These are phyloP conservation scores for Paramecium octaurelia DNA, from an alignment of 73 alveolate species.

Conservation along the genomic window DNA sequence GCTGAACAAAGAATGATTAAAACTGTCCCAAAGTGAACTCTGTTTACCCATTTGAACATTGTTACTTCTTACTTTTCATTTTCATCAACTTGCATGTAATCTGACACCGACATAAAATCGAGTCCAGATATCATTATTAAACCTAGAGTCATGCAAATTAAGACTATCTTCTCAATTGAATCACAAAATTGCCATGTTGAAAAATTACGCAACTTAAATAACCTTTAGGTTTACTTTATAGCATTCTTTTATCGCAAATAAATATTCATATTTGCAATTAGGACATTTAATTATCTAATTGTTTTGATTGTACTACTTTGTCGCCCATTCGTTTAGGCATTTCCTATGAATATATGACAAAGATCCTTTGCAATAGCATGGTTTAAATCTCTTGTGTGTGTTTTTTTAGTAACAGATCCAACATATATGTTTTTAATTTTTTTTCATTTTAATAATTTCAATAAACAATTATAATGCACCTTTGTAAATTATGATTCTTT, in stretches of 20 bases:
- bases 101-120: conserved; percentile 34
- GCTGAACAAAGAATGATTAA: conserved; percentile 13
- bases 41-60: background rate
- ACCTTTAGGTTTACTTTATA: background rate
- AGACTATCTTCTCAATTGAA: conserved; percentile 5
- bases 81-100: background rate
- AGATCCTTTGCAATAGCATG: conserved; percentile 21
- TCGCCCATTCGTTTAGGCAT: conserved; percentile 26
- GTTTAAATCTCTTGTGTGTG: background rate
- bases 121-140: background rate
- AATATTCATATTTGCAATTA: conserved; percentile 25
- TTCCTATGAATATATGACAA: conserved; percentile 5
- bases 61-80: background rate
- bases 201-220: background rate
- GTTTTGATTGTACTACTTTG: background rate
- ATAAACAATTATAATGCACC: background rate
- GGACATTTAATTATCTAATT: background rate
- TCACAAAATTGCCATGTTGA: conserved; percentile 16
- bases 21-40: conserved; percentile 14
- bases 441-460: background rate
- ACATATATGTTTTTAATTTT: background rate
- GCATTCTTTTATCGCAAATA: conserved; percentile 14
- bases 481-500: background rate
- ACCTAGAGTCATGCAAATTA: background rate
- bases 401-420: conserved; percentile 2